Conservation (phyloP, 1,139 yeast genomes). For the Geotrichum australiense region DNA sequence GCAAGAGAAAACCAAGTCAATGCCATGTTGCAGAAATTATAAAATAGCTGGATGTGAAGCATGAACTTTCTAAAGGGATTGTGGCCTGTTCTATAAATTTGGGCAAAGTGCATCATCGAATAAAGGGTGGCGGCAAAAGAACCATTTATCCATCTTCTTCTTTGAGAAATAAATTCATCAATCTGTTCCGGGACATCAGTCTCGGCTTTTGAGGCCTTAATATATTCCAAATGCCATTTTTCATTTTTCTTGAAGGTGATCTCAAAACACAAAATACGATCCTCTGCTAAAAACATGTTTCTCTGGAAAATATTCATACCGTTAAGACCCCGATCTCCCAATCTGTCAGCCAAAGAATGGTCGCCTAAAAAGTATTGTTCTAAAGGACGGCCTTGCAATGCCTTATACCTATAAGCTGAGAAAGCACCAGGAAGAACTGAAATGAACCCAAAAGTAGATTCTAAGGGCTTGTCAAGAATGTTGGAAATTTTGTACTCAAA, state of each 20-base stretch:
- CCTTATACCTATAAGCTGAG: conserved; percentile 79
- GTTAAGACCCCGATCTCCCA: conserved; percentile 43
- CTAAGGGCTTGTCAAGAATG: conserved; percentile 84
- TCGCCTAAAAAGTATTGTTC: conserved; percentile 92
- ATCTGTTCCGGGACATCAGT: conserved; percentile 92
- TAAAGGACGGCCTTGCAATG: conserved; percentile 75
- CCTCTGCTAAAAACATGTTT: conserved; percentile 93
- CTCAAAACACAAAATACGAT: conserved; percentile 90
- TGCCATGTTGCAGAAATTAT: conserved; percentile 60
- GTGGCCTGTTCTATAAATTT: conserved; percentile 75
- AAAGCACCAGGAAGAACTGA: conserved; percentile 91
- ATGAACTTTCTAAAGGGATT: conserved; percentile 60
- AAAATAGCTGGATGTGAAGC: conserved; percentile 68
- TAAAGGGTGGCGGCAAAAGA: conserved; percentile 94
- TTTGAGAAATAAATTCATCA: conserved; percentile 80
- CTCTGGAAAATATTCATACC: conserved; percentile 73
- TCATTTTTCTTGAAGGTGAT: conserved; percentile 71
- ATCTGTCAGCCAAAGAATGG: conserved; percentile 41
- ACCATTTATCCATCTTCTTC: conserved; percentile 95
- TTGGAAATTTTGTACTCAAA: conserved; percentile 91
- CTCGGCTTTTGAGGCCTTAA: conserved; percentile 85
- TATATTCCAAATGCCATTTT: conserved; percentile 83
- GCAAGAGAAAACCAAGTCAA: conserved; percentile 80
- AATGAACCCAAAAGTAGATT: conserved; percentile 81
- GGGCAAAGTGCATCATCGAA: conserved; percentile 63